Conservation (phyloP, 192 early-diverging fungal genomes). For the Coemansia sp. region DNA sequence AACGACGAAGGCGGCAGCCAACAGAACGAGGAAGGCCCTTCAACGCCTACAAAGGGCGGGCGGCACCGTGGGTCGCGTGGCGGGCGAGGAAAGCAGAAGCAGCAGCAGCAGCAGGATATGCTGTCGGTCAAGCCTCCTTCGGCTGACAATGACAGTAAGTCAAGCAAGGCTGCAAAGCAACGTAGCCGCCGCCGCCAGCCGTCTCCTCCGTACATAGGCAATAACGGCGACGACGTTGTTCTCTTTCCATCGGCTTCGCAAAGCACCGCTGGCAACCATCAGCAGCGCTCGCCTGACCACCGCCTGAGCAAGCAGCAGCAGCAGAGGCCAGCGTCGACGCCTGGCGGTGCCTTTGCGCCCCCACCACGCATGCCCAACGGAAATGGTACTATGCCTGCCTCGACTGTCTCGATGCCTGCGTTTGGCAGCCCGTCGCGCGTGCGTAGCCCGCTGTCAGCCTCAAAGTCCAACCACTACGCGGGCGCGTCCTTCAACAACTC, state of each 20-base stretch:
- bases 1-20: neutral
- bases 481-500: conserved; percentile 55
- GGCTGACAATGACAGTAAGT: neutral
- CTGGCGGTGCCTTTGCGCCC: neutral
- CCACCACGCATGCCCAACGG: conserved; percentile 9
- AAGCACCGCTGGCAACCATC: neutral
- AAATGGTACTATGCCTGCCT: neutral
- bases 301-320: conserved; percentile 3
- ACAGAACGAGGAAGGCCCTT: neutral
- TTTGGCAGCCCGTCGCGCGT: conserved; percentile 4
- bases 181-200: conserved; percentile 20
- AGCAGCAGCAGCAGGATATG: conserved; percentile 10
- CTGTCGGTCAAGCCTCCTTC: neutral
- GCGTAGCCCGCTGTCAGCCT: conserved; percentile 19
- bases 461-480: conserved; percentile 40
- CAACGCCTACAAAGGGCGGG: conserved; percentile 21
- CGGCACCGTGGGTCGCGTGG: conserved; percentile 6
- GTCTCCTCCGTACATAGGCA: conserved; percentile 6
- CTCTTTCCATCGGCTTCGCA: conserved; percentile 7
- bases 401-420: neutral
- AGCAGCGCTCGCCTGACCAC: conserved; percentile 21
- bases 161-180: conserved; percentile 2
- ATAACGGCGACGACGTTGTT: conserved; percentile 3
- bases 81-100: conserved; percentile 6
- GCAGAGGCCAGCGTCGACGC: conserved; percentile 11